A percentile compares a stretch with the other conserved stretches of the same genome.
These are phyloP conservation scores for Diaporthe amygdali DNA, from an alignment of 2,329 filamentous ascomycete species.

Conservation along the genomic window DNA sequence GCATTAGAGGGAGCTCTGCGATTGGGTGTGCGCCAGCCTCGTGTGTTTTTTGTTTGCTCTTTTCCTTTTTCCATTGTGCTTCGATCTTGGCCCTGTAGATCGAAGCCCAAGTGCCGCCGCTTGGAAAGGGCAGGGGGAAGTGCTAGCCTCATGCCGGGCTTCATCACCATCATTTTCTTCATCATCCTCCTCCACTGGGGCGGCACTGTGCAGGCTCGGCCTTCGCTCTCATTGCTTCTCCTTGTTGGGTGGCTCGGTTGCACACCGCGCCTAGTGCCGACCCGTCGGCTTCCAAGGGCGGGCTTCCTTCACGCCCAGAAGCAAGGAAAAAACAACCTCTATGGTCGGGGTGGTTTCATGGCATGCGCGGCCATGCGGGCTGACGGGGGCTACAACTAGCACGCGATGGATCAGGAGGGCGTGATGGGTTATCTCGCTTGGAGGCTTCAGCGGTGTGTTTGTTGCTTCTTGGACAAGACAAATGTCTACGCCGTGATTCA, in stretches of 20 bases:
- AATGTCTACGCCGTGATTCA: not conserved
- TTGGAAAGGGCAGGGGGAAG: not conserved
- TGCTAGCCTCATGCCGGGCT: not conserved
- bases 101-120: slow-evolving; percentile 1
- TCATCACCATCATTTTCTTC: not conserved
- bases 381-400: slow-evolving; percentile 4
- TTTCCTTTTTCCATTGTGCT: not conserved
- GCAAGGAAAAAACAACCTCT: not conserved
- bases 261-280: not conserved
- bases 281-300: not conserved
- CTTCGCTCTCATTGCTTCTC: not conserved
- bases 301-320: not conserved
- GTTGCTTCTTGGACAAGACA: not conserved
- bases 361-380: not conserved
- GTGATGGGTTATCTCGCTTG: not conserved
- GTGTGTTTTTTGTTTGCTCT: not conserved
- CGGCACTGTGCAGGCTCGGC: not conserved
- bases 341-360: slow-evolving; percentile 4
- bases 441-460: not conserved
- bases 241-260: not conserved
- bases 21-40: slow-evolving; percentile 17
- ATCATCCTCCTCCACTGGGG: not conserved
- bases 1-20: slow-evolving; percentile 2
- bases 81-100: slow-evolving; percentile 10
- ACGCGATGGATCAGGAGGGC: not conserved